Percentiles rank a stretch among this genome's conserved stretches.
Evolutionary conservation across 768 basidiomycete species (phyloP).

Genomic region (Amanita brunnescens): DNA sequence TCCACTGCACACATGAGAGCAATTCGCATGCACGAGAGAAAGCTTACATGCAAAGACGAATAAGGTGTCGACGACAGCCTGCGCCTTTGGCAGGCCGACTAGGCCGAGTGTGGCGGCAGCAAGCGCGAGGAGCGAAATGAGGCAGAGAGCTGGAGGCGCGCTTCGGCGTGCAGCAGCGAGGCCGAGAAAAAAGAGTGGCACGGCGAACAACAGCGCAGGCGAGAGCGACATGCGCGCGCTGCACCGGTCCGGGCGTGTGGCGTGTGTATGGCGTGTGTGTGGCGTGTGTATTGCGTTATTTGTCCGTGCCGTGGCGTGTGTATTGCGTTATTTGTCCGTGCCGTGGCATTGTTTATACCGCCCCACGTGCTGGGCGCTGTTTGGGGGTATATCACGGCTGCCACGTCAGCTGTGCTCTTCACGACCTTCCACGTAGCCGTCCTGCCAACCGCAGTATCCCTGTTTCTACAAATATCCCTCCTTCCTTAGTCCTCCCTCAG

Average conservation of each 20-base stretch:
- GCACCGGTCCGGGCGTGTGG: neutral
- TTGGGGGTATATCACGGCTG: neutral
- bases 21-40: neutral
- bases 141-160: too few relatives aligned
- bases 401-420: conserved; percentile 16
- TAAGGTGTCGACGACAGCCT: conserved; percentile 15
- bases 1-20: conserved; percentile 15
- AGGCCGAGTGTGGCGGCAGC: conserved; percentile 14
- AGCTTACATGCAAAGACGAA: conserved; percentile 16
- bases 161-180: too few relatives aligned
- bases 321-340: too few relatives aligned
- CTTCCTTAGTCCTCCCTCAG: conserved; percentile 5
- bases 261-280: neutral
- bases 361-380: neutral
- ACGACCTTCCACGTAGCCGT: conserved; percentile 29
- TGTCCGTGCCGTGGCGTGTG: too few relatives aligned
- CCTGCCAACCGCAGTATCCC: conserved; percentile 27
- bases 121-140: conserved; percentile 13
- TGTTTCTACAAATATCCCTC: conserved; percentile 10
- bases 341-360: too few relatives aligned
- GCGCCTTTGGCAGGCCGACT: conserved; percentile 7
- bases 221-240: too few relatives aligned
- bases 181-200: conserved; percentile 13
- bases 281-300: too few relatives aligned
- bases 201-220: conserved; percentile 13